Conservation (phyloP, 257 asterid species). For the Salvia splendens region DNA sequence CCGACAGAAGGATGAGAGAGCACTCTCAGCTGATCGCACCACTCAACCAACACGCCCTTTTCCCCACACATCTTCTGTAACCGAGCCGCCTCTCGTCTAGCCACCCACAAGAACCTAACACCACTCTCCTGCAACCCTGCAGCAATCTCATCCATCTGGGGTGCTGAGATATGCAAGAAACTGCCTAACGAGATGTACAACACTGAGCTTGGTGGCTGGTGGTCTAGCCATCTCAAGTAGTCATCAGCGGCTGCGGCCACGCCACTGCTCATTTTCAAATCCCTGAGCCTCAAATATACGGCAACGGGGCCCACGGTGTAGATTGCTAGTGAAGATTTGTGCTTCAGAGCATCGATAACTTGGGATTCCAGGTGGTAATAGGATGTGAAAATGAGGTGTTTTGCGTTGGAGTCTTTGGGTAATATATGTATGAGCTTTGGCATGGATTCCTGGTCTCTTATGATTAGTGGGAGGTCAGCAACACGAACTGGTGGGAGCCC, state of each 20-base stretch:
- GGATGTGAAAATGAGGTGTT: slow-evolving; percentile 47
- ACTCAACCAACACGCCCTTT: slow-evolving; percentile 55
- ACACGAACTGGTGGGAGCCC: slow-evolving; percentile 50
- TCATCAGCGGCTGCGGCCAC: neutral
- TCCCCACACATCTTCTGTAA: slow-evolving; percentile 19
- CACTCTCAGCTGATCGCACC: slow-evolving; percentile 67
- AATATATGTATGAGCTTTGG: neutral
- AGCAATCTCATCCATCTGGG: slow-evolving; percentile 53
- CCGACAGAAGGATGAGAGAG: slow-evolving; percentile 54
- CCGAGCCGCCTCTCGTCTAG: slow-evolving; percentile 34
- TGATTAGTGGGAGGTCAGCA: slow-evolving; percentile 39
- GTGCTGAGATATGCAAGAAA: slow-evolving; percentile 42
- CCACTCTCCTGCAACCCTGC: slow-evolving; percentile 47
- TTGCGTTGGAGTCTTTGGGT: slow-evolving; percentile 21
- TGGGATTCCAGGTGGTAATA: slow-evolving; percentile 49
- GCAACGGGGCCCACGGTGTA: slow-evolving; percentile 52
- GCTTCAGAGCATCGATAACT: slow-evolving; percentile 40
- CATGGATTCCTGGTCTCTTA: slow-evolving; percentile 15
- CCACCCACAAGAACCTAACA: slow-evolving; percentile 58
- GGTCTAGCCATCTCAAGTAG: slow-evolving; percentile 49
- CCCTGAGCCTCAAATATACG: slow-evolving; percentile 24
- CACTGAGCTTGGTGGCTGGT: slow-evolving; percentile 53
- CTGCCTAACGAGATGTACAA: slow-evolving; percentile 67
- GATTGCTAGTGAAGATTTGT: slow-evolving; percentile 33
- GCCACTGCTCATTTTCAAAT: neutral